Percentiles rank a stretch among this genome's conserved stretches.
These are phyloP conservation scores for Zygoascus meyerae DNA, from an alignment of 1,139 yeast species.

Conservation along the genomic window DNA sequence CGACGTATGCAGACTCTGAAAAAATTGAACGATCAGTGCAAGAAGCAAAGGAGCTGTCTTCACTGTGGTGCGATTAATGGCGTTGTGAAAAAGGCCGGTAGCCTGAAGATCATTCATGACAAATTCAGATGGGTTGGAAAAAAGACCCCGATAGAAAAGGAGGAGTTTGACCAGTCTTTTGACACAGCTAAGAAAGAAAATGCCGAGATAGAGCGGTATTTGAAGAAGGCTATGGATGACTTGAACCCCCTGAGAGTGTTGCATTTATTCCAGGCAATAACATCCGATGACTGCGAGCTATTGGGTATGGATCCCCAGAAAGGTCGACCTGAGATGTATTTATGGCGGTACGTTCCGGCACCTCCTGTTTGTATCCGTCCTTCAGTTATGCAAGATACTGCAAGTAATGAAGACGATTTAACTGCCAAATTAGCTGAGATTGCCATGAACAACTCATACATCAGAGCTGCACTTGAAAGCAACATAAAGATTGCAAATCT, in stretches of 20 bases:
- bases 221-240: constrained; percentile 86
- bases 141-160: constrained; percentile 78
- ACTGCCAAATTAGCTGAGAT: constrained; percentile 95
- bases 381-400: constrained; percentile 91
- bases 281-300: constrained; percentile 84
- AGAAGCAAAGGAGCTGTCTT: constrained; percentile 87
- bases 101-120: constrained; percentile 91
- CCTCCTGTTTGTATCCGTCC: constrained; percentile 99
- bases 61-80: constrained; percentile 88
- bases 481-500: constrained; percentile 87
- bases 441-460: constrained; percentile 90
- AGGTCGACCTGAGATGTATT: constrained; percentile 94
- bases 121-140: constrained; percentile 95
- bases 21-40: constrained; percentile 82
- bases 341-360: constrained; percentile 96
- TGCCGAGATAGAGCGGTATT: constrained; percentile 85
- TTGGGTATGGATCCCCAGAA: constrained; percentile 82
- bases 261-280: constrained; percentile 77
- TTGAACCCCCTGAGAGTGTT: constrained; percentile 87
- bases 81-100: constrained; percentile 96
- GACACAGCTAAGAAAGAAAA: constrained; percentile 72
- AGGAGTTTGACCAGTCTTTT: constrained; percentile 60
- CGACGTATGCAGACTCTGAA: constrained; percentile 86
- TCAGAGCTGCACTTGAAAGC: constrained; percentile 89
- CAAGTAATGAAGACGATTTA: constrained; percentile 93